Evolutionary conservation across 345 rosid species (phyloP), one percentile per base, ranked within the genome.

Genomic region (Hibiscus mutabilis): DNA sequence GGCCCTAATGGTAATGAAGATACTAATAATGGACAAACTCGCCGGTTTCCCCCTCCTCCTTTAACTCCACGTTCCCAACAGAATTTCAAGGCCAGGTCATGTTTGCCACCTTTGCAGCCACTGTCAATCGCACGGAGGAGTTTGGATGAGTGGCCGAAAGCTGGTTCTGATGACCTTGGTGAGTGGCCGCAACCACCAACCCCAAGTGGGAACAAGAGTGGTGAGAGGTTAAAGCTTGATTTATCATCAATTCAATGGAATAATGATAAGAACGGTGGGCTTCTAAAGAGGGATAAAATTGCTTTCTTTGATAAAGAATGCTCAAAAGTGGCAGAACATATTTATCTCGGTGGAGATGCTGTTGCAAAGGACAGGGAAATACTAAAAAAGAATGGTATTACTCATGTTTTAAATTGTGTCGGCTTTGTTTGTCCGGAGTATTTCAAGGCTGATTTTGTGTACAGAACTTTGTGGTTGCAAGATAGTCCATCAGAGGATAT

Each of bases 401-500:
- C 98, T 11, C 99, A 96, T 83, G 86, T 96, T 60, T 75, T 96
- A 68, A 96, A 96, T 66, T 96, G 99, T 40, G 99, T 91, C 66
- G 99, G 99, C 62, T 96, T 96, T 75, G 91, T 92, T 61, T 96
- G 99, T 84, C 97, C 98, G 0, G 99, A 96, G 77, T 96, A 96
- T 81, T 91, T 91, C 85, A 96, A 85, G 85, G 84, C 84, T 14
- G 97, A 92, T 64, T 92, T 92, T 78, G 83, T 87, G 49, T 96
- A 96, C 79, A 88, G 96, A 80, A 92, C 99, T 8, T 66, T 96
- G 82, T 96, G 99, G 99, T 82, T 96, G 85, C 98, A 91, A 80
- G 99, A 96, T 74, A 92, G 93, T 85, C 99, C 99, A 0, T 85
- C 98, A 0, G 99, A 96, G 88, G 99, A 96, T 75, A 96, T 96